Conservation (phyloP, 345 rosid species). For the Bretschneidera sinensis region DNA sequence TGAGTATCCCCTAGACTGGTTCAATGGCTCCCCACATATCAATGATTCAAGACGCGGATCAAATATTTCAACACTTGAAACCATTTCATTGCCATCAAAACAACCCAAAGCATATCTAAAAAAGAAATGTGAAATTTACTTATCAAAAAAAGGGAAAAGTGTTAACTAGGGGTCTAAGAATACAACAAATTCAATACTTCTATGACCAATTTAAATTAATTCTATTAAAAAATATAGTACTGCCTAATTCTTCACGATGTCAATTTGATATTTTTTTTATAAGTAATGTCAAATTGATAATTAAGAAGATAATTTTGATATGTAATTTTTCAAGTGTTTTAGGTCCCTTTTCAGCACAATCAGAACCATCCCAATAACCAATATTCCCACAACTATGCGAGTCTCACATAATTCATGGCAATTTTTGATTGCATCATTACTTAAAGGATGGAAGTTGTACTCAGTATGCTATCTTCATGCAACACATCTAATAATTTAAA, state of each 20-base stretch:
- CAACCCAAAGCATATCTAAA: conserved; percentile 81
- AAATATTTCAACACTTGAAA: conserved; percentile 61
- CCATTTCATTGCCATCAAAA: conserved; percentile 56
- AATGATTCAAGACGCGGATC: conserved; percentile 60
- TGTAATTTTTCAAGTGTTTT: too few relatives aligned
- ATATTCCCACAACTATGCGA: too few relatives aligned
- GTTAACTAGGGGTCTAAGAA: not conserved
- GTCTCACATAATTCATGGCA: too few relatives aligned
- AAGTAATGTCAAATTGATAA: too few relatives aligned
- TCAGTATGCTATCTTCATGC: too few relatives aligned
- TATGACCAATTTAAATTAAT: not conserved
- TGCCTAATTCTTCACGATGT: not conserved
- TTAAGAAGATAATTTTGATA: not conserved
- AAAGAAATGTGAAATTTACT: not conserved
- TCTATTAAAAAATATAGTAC: not conserved
- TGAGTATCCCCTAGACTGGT: conserved; percentile 58
- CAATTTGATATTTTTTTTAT: too few relatives aligned
- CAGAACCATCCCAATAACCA: too few relatives aligned
- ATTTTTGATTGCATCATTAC: too few relatives aligned
- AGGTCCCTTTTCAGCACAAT: too few relatives aligned
- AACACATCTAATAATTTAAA: too few relatives aligned
- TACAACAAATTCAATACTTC: not conserved
- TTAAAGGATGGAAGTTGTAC: too few relatives aligned
- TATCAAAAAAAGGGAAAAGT: too few relatives aligned
- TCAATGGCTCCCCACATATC: conserved; percentile 63